Evolutionary conservation across 495 filamentous ascomycete species (phyloP).

Genomic region (Penicillium desertorum): DNA sequence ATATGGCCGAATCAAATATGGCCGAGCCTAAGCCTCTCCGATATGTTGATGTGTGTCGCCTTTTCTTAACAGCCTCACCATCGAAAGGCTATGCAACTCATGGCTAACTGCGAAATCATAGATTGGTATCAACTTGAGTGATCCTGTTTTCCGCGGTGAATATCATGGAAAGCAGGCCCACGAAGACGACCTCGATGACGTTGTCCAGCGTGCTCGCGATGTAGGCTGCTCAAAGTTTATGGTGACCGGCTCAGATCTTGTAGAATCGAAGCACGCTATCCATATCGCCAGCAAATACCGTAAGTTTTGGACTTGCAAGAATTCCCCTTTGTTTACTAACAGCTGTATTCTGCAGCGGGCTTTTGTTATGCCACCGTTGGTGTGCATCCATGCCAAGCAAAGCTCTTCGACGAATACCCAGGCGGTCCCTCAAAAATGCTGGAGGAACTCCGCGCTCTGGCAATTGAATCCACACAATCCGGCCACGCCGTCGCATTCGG

Average conservation of each 20-base stretch:
- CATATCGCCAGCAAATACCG: constrained; percentile 70
- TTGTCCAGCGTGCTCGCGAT: constrained; percentile 70
- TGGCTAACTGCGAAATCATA: constrained; percentile 28
- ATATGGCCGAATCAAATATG: constrained; percentile 43
- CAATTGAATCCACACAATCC: constrained; percentile 41
- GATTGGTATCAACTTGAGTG: constrained; percentile 93
- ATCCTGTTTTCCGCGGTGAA: constrained; percentile 77
- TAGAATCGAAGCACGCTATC: constrained; percentile 72
- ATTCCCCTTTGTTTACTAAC: neutral
- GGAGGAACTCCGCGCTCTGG: constrained; percentile 59
- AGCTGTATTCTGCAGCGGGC: constrained; percentile 55
- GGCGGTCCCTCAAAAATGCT: constrained; percentile 58
- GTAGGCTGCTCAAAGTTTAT: constrained; percentile 86
- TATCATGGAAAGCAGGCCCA: constrained; percentile 84
- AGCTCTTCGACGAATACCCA: constrained; percentile 62
- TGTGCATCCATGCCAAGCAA: constrained; percentile 83
- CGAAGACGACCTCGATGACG: constrained; percentile 71
- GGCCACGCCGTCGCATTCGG: constrained; percentile 78
- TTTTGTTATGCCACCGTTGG: constrained; percentile 86
- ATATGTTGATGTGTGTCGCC: constrained; percentile 47
- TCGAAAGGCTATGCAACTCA: neutral
- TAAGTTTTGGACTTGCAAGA: constrained; percentile 37
- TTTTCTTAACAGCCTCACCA: neutral
- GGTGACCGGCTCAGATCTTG: constrained; percentile 87
- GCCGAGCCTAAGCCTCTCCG: constrained; percentile 35